phyloP scores from a whole-genome alignment of 2,329 filamentous ascomycete genomes.

The Tolypocladium capitatum region DNA sequence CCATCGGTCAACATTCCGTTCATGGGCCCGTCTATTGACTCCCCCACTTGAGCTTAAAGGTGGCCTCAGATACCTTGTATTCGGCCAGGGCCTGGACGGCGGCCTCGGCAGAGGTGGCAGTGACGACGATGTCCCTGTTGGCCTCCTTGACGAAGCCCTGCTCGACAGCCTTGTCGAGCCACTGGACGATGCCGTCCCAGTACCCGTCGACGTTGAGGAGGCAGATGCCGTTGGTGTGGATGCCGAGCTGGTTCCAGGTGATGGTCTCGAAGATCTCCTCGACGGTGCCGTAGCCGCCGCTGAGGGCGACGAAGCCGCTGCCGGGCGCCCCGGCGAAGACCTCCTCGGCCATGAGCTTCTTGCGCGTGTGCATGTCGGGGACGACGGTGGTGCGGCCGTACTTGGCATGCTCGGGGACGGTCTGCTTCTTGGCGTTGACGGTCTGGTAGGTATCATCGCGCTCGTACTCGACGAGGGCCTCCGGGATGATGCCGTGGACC shows the following conservation, averaged over 20 bases:
- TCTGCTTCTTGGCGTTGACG: conserved; percentile 32
- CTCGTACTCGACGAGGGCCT: conserved; percentile 70
- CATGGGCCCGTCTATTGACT: conserved; percentile 33
- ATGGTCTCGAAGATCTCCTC: conserved; percentile 89
- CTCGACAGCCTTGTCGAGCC: conserved; percentile 64
- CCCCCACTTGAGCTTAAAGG: conserved; percentile 74
- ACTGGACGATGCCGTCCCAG: conserved; percentile 75
- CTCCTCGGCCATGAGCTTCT: conserved; percentile 83
- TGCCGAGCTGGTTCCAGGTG: conserved; percentile 94
- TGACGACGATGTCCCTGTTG: conserved; percentile 66
- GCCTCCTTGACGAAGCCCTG: conserved; percentile 62
- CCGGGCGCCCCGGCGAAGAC: conserved; percentile 72
- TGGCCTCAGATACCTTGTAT: conserved; percentile 63
- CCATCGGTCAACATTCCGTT: background rate
- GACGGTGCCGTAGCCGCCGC: conserved; percentile 85
- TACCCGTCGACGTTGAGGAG: conserved; percentile 82
- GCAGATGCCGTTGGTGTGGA: conserved; percentile 68
- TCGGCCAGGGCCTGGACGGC: conserved; percentile 56
- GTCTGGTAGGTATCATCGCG: conserved; percentile 44
- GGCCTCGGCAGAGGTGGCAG: conserved; percentile 58
- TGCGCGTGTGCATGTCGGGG: conserved; percentile 90
- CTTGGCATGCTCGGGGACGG: conserved; percentile 46
- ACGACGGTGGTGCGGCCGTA: conserved; percentile 85
- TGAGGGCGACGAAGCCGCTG: conserved; percentile 77
- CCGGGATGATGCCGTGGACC: conserved; percentile 90